A percentile compares a stretch with the other conserved stretches of the same genome.
Evolutionary conservation across 257 asterid genomes (phyloP).

Genomic region (Parsonsia alboflavescens): DNA sequence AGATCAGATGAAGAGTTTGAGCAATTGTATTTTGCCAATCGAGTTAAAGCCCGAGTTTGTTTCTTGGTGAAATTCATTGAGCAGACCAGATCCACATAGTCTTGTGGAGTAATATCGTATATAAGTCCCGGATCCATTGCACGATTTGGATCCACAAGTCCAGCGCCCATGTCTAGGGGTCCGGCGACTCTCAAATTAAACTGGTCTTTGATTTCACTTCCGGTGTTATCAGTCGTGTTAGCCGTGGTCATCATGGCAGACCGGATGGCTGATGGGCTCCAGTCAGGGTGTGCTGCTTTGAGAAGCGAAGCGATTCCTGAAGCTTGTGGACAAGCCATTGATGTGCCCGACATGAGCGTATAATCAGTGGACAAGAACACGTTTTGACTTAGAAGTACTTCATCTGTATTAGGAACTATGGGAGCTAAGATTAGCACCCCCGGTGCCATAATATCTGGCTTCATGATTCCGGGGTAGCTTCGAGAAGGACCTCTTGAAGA

Average conservation of each 20-base stretch:
- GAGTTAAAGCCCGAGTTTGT: slow-evolving; percentile 32
- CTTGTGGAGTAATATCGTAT: slow-evolving; percentile 38
- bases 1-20: slow-evolving; percentile 36
- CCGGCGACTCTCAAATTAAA: slow-evolving; percentile 1
- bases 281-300: slow-evolving; percentile 22
- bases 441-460: slow-evolving; percentile 26
- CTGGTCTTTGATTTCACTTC: slow-evolving; percentile 15
- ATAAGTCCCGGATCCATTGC: slow-evolving; percentile 54
- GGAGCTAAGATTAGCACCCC: slow-evolving; percentile 15
- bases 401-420: not conserved
- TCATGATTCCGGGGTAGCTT: slow-evolving; percentile 11
- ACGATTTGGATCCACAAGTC: slow-evolving; percentile 45
- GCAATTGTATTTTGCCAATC: slow-evolving; percentile 36
- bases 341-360: slow-evolving; percentile 8
- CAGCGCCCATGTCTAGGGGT: slow-evolving; percentile 37
- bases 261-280: slow-evolving; percentile 25
- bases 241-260: slow-evolving; percentile 26
- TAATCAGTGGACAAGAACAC: slow-evolving; percentile 9
- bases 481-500: slow-evolving; percentile 19
- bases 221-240: slow-evolving; percentile 14
- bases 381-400: not conserved
- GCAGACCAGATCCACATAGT: slow-evolving; percentile 43
- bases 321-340: slow-evolving; percentile 24
- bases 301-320: slow-evolving; percentile 24
- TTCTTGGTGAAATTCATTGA: slow-evolving; percentile 38